Conservation (phyloP, 768 basidiomycete species). For the Lactarius hengduanensis region DNA sequence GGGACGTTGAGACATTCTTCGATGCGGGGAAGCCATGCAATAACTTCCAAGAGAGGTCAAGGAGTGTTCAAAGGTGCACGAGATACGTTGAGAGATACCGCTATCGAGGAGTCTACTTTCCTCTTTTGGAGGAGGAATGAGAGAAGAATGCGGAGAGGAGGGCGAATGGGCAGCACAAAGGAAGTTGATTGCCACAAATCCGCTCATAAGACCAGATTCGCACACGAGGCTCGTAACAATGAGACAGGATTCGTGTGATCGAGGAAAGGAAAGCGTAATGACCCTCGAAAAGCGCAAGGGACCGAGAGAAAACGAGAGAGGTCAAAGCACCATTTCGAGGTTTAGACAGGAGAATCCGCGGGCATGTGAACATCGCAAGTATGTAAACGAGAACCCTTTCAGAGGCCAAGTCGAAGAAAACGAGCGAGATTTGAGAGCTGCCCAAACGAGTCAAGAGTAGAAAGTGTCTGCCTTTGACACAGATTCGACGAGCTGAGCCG, state of each 20-base stretch:
- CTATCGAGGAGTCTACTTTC: not conserved
- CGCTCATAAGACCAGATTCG: not conserved
- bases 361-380: not conserved
- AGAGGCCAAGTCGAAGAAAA: not conserved
- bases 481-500: too few relatives aligned
- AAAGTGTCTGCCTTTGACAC: not conserved
- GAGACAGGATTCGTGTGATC: not conserved
- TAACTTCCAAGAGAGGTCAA: not conserved
- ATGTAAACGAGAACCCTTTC: not conserved
- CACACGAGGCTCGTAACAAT: constrained; percentile 4
- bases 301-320: not conserved
- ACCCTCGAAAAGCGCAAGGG: not conserved
- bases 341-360: not conserved
- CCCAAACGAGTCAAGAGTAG: not conserved
- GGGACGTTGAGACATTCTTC: not conserved
- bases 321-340: constrained; percentile 2
- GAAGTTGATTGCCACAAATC: constrained; percentile 4
- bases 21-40: not conserved
- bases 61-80: not conserved
- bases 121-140: not conserved
- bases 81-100: not conserved
- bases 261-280: not conserved
- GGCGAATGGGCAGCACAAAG: not conserved
- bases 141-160: not conserved
- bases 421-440: not conserved